Evolutionary conservation across 768 basidiomycete genomes (phyloP), one percentile per base, ranked within the genome.

Genomic region (Mycena chlorophos): DNA sequence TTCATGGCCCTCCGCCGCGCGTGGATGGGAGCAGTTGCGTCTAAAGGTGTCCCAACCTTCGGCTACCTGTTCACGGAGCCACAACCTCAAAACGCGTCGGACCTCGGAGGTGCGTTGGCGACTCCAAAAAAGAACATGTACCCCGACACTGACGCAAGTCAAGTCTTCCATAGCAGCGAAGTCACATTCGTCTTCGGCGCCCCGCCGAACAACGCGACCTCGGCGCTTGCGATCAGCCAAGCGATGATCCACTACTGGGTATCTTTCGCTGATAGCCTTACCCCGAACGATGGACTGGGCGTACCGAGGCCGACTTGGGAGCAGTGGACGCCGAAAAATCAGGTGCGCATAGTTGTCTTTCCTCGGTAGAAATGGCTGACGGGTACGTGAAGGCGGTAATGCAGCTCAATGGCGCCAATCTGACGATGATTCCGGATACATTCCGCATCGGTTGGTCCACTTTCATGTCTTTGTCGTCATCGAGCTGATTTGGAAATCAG

Each of bases 221-320:
- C 65, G 23, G 57, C 63, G 8, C 39, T 57, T 37, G 57, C 51
- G 2, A 52, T 74, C 3, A 74, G 73, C 53, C 62, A 53, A 17
- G 47, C 67, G n/a, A 73, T 77, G 69, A 68, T 74, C 25, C 73
- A 77, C 54, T 77, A 76, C 52, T 77, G 74, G 75, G 67, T 77
- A 20, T 77, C 76, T 3, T 77, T 76, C 48, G 69, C 70, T 1
- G 72, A 67, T 3, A 69, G 66, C 29, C 56, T 77, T 34, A 66
- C 74, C 53, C 76, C 75, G 3, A 77, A 77, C 56, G 76, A 77
- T 46, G 67, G 68, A 2, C 63, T 58, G 20, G 74, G 75, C 16
- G 43, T 49, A 31, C 20, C 61, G 49, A 70, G 73, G 74, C 54
- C 47, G 68, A 64, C 14, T 30, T 49, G 51, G 19, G 23, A 31